Evolutionary conservation across 2,329 filamentous ascomycete species (phyloP), one percentile per base, ranked within the genome.

Genomic region (Colletotrichum cereale): DNA sequence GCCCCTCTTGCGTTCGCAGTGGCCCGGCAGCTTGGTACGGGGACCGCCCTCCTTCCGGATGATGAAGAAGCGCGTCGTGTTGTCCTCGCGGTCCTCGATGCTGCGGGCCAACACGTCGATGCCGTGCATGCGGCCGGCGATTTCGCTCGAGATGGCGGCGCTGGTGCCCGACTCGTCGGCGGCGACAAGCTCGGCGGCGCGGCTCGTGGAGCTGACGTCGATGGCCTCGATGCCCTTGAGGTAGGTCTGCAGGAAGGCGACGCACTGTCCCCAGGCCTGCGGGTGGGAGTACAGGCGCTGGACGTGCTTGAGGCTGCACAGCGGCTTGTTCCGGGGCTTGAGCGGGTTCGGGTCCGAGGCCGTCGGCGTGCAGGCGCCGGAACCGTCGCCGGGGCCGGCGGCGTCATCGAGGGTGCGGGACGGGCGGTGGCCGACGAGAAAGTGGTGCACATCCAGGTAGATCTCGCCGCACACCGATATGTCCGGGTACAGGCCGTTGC

Each of bases 231-330:
- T 86, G 55, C 89, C 89, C 75, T 90, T 91, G 73, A 97, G 88
- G 76, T 93, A 85, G 36, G 86, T 84, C 11, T 87, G 85, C 34
- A 98, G 87, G 81, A 97, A 97, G 11, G 79, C 81, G 55, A 91
- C 90, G 82, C 95, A 98, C 83, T 99, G 96, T 34, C 95, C 95
- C 86, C 96, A 97, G 36, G 95, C 96, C 82, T 99, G 96, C 12
- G 96, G 95, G 82, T 99, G 96, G 31, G 94, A 96, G 84, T 97
- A 97, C 50, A 99, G 82, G 77, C 92, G 91, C 75, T 87, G 88
- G 77, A 98, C 87, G 75, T 92, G 86, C 66, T 83, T 81, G 73
- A 95, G 81, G 73, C 84, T 82, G 62, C 79, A 76, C 48, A 87
- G 76, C 3, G 90, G 89, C 73, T 82, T 82, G 48, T 84, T 80